phyloP scores from a whole-genome alignment of 495 filamentous ascomycete species.

The Aspergillus mulundensis region DNA sequence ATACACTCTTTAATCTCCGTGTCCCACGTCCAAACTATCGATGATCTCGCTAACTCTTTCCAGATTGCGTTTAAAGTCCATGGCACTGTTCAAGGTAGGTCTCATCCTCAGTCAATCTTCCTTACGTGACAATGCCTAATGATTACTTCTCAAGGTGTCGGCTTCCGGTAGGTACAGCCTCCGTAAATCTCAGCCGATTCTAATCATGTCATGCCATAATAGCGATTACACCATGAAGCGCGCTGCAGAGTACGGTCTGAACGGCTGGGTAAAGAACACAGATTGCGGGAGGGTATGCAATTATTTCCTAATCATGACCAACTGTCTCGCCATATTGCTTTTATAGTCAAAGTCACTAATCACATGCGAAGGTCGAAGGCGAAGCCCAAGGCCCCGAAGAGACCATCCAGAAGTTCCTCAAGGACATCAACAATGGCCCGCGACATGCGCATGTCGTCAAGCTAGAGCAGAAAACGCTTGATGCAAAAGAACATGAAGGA shows the following conservation, averaged over 20 bases:
- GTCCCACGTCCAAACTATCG: background rate
- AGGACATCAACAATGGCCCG: conserved; percentile 74
- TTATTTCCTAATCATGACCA: background rate
- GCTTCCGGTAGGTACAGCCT: conserved; percentile 55
- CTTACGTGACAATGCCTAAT: background rate
- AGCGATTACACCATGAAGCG: conserved; percentile 70
- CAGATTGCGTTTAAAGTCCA: conserved; percentile 51
- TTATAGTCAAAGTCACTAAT: background rate
- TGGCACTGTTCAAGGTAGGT: conserved; percentile 50
- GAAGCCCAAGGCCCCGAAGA: conserved; percentile 76
- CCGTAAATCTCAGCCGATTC: background rate
- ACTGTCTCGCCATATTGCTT: conserved; percentile 3
- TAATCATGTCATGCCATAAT: conserved; percentile 2
- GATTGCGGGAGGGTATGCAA: conserved; percentile 60
- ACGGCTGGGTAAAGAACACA: conserved; percentile 78
- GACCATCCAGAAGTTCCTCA: conserved; percentile 62
- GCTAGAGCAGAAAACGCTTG: conserved; percentile 64
- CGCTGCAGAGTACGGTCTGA: conserved; percentile 60
- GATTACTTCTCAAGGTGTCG: conserved; percentile 51
- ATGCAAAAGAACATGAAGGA: conserved; percentile 56
- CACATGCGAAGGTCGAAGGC: conserved; percentile 65
- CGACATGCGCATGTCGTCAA: conserved; percentile 61
- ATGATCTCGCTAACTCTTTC: background rate
- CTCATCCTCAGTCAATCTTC: too few species aligned
- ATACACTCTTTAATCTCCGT: background rate